Base-by-base conservation (phyloP, 768 basidiomycete genomes). In the Wakefieldia striispora region DNA sequence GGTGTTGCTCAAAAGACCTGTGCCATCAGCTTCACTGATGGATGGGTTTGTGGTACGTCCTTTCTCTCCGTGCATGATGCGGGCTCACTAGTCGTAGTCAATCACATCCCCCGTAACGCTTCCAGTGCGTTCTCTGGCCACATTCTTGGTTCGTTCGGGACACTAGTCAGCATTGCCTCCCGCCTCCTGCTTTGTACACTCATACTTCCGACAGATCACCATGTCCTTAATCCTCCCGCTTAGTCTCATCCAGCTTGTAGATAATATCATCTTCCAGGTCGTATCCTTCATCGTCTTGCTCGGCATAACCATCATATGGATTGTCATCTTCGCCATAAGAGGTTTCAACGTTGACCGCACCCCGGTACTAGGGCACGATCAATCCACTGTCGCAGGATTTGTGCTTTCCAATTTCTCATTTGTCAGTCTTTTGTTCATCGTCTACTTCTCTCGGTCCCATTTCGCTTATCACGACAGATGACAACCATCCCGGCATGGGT, bases 401-500 rank as follows among this genome's bases (percentile, higher is more conserved):
- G 40, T 60, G 2, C 53, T 63, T 14, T 63, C 61, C 0, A 62
- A 62, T 29, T 63, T 62, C 43, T 43, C 61, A 38, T 63, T 63
- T 17, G 61, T 63, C 7, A 24, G 61, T 57, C 31, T 23, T n/a
- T 21, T 8, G 3, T 38, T n/a, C 34, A 4, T 33, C 26, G 0
- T 4, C 12, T 13, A 3, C 16, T 29, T 19, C 29, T 6, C 33
- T 27, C 14, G 0, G 1, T 17, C 34, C 23, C 19, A 51, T 21
- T 6, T 8, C 4, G 5, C 11, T 41, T 21, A 16, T 36, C 31
- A 20, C 7, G 3, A 37, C 13, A 62, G 61, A 58, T 62, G 16
- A 60, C 47, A 17, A 62, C 61, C 33, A 43, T 63, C 33, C 61
- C 61, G 3, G 55, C 61, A 16, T 62, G 61, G 61, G 61, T 62